Evolutionary conservation across 169 alveolate genomes (phyloP), one percentile per base, ranked within the genome.

Genomic region (Cryptosporidium bovis): DNA sequence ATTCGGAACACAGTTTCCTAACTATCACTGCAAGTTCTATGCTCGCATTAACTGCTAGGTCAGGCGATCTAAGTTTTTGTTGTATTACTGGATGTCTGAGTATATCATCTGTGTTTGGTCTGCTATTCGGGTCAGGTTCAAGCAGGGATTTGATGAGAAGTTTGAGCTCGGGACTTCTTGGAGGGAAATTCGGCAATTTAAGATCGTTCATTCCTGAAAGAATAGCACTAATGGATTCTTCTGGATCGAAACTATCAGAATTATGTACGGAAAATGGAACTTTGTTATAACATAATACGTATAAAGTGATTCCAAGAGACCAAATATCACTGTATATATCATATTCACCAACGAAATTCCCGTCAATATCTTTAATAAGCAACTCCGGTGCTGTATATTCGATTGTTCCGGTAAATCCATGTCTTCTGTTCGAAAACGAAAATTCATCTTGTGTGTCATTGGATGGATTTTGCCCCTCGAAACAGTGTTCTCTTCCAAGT

Each of bases 371-470:
- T 18, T 91, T 82, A 53, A 82, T 83, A 51, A 93, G 90, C 51
- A 93, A 91, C 51, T 93, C 96, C 10, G 96, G 96, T 13, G 96
- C 96, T 6, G 96, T 93, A 83, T 92, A 93, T 69, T 93, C 96
- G 1, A 93, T 87, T n/a, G 96, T 93, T 6, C 96, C 96, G 10
- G 95, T 93, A 71, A 44, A 93, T 18, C 93, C 96, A 66, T 51
- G 90, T 51, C 71, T 64, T 33, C 67, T 55, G 18, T 60, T 68
- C 48, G 71, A 51, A 8, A 18, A 53, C 15, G 68, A 18, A 24
- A 71, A 83, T 24, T 77, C 83, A 5, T 82, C 64, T 15, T 53
- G 66, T 20, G 18, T 5, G 3, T 40, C 90, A 31, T 48, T 40
- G 34, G 7, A 31, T 65, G 10, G 56, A 65, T 46, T 58, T 24